phyloP scores from a whole-genome alignment of 1,284 basidiomycete species.

The Puccinia triticina region DNA sequence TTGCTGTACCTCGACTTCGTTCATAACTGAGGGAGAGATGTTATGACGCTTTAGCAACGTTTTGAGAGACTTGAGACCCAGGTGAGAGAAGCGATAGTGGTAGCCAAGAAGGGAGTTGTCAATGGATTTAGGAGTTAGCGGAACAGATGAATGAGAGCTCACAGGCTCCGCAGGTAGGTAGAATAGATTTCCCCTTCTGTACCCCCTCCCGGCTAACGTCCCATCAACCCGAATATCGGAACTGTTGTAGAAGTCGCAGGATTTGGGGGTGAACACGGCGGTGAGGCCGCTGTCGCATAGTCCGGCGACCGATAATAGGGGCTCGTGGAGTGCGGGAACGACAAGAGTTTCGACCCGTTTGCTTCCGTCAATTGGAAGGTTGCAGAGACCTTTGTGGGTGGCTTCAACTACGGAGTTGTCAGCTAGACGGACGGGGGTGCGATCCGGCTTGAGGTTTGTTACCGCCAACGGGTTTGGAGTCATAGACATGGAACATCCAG shows the following conservation, averaged over 20 bases:
- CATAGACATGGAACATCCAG: background rate
- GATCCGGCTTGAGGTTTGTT: background rate
- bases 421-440: background rate
- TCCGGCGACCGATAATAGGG: background rate
- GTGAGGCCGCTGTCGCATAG: too few species aligned
- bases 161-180: background rate
- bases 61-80: conserved; percentile 21
- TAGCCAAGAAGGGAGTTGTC: too few species aligned
- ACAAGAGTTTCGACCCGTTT: background rate
- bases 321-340: background rate
- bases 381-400: background rate
- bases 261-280: background rate
- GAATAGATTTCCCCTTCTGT: background rate
- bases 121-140: background rate
- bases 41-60: background rate
- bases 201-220: background rate
- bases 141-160: background rate
- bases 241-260: background rate
- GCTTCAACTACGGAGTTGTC: background rate
- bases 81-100: background rate
- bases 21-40: too few species aligned
- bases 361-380: background rate
- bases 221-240: background rate
- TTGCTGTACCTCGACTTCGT: conserved; percentile 14
- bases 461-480: background rate